These are phyloP conservation scores for Cutaneotrichosporon cutaneum DNA, from an alignment of 1,284 basidiomycete genomes.

Conservation along the genomic window DNA sequence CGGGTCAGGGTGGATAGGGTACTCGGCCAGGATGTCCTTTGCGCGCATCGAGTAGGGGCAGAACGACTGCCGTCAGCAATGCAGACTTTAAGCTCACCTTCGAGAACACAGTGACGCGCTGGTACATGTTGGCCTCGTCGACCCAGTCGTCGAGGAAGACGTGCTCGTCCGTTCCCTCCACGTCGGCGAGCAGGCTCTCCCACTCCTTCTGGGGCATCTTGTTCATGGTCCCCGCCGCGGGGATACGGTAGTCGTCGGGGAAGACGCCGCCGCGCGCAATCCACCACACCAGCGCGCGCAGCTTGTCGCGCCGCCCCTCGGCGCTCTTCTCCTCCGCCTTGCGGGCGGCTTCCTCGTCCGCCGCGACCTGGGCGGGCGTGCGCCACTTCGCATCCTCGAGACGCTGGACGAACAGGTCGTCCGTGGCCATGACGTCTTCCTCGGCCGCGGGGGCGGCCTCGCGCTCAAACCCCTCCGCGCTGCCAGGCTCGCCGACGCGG, in stretches of 20 bases:
- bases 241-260: slow-evolving; percentile 32
- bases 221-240: slow-evolving; percentile 25
- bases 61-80: slow-evolving; percentile 38
- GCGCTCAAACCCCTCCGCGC: slow-evolving; percentile 11
- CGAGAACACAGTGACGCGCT: slow-evolving; percentile 48
- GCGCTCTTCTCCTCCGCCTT: slow-evolving; percentile 17
- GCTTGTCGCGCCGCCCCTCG: slow-evolving; percentile 21
- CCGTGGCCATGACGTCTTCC: slow-evolving; percentile 45
- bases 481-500: neutral
- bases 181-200: slow-evolving; percentile 19
- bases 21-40: slow-evolving; percentile 44
- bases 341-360: slow-evolving; percentile 29
- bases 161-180: slow-evolving; percentile 27
- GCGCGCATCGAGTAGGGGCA: slow-evolving; percentile 52
- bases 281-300: slow-evolving; percentile 45
- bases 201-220: slow-evolving; percentile 37
- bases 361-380: slow-evolving; percentile 37
- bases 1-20: slow-evolving; percentile 41
- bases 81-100: slow-evolving; percentile 40
- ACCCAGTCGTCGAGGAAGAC: slow-evolving; percentile 43
- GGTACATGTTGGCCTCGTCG: slow-evolving; percentile 35
- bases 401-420: slow-evolving; percentile 34
- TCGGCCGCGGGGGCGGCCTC: slow-evolving; percentile 20
- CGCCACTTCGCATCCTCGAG: slow-evolving; percentile 13
- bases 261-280: slow-evolving; percentile 44